phyloP scores from a whole-genome alignment of 192 early-diverging fungal genomes.

The Radiomyces spectabilis region DNA sequence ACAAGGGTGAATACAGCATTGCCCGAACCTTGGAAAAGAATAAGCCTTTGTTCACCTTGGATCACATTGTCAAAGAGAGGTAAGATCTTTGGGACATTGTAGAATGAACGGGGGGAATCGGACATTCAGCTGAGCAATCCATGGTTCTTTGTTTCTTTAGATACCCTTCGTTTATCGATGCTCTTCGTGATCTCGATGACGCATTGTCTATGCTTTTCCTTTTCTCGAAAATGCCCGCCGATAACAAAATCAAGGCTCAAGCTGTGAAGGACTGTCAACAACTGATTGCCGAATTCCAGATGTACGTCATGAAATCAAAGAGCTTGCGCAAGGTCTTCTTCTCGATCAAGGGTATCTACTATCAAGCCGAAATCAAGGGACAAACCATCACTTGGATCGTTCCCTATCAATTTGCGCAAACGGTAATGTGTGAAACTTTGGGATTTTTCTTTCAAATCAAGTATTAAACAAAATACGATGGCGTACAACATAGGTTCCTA shows the following conservation, averaged over 20 bases:
- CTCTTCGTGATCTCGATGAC: conserved; percentile 92
- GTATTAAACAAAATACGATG: too few species aligned
- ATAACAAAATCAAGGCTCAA: conserved; percentile 49
- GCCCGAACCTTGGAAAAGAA: conserved; percentile 69
- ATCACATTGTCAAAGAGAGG: conserved; percentile 93
- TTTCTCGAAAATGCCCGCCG: conserved; percentile 85
- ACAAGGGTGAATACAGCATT: conserved; percentile 69
- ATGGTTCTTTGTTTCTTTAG: conserved; percentile 18
- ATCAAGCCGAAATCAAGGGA: conserved; percentile 96
- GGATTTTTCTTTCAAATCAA: too few species aligned
- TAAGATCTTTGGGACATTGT: too few species aligned
- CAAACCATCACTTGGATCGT: conserved; percentile 92
- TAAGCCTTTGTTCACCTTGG: conserved; percentile 80
- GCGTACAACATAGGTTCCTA: conserved; percentile 49
- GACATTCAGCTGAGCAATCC: background rate
- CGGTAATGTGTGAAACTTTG: conserved; percentile 39
- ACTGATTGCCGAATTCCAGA: conserved; percentile 88
- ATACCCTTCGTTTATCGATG: conserved; percentile 92
- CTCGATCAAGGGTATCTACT: conserved; percentile 99
- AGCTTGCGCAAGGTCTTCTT: conserved; percentile 86
- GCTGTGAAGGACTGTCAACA: conserved; percentile 70
- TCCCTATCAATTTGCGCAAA: conserved; percentile 91
- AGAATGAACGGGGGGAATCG: too few species aligned
- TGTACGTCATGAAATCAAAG: conserved; percentile 75
- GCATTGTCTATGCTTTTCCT: conserved; percentile 95